Base-by-base conservation (phyloP, 1,284 basidiomycete genomes). In the Chiua sp. region DNA sequence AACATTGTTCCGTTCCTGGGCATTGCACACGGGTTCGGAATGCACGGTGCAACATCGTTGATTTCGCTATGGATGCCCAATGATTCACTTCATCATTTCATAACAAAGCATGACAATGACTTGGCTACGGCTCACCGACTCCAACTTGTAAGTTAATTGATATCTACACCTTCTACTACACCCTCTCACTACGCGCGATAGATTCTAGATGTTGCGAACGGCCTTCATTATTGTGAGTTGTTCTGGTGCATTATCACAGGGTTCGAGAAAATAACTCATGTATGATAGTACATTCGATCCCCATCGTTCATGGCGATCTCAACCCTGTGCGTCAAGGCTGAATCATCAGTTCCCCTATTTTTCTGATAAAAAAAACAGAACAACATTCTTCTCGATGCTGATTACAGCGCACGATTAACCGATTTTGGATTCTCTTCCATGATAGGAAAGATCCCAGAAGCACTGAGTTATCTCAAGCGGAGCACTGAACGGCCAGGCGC, bases 1-100 rank as follows among this genome's bases (percentile, higher is more conserved):
- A 68, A 68, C 32, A 44, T 68, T 3, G 64, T 68, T 28, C 68
- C 62, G 5, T 65, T 70, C 28, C 26, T 70, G 1, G 68, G 67
- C 2, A 50, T 59, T 37, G 58, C 57, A 32, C 55, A 47, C 1
- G 64, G 61, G 0, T 68, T 70, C 37, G 68, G 67, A 16, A 57
- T 61, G 55, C 1, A 10, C 16, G 56, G 32, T 15, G 47, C 60
- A 4, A 55, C 53, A 35, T 62, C 65, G 1, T 35, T 69, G 30
- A 60, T 69, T 8, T 67, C 68, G 6, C 28, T 57, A 22, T 69
- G 68, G 68, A 66, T 68, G 59, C 51, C 44, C 2, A 67, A 68
- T 23, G 65, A 42, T 3, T 55, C 57, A 3, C 50, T 69, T 10
- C 49, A 59, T 2, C 5, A 16, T 2, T 65, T 61, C 37, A n/a